These are phyloP conservation scores for Spinellus fusiger DNA, from an alignment of 192 early-diverging fungal genomes.

Conservation along the genomic window DNA sequence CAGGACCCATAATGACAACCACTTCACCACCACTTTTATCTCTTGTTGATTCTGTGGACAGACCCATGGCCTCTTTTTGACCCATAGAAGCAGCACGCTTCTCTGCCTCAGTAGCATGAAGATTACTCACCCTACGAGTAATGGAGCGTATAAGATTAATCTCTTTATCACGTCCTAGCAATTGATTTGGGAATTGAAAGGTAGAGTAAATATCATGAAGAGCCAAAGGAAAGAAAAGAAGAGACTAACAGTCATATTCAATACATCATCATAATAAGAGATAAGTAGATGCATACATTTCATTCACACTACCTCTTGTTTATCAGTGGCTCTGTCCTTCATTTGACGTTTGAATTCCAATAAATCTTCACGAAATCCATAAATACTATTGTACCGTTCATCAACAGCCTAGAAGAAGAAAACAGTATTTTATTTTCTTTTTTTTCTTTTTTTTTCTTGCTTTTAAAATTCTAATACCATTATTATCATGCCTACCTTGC, in stretches of 20 bases:
- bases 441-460: background rate
- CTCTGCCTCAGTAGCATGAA: background rate
- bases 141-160: constrained; percentile 5
- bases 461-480: background rate
- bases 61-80: background rate
- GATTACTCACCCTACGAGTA: background rate
- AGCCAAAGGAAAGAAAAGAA: constrained; percentile 16
- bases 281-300: background rate
- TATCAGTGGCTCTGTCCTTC: background rate
- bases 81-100: background rate
- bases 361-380: constrained; percentile 17
- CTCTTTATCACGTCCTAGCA: constrained; percentile 15
- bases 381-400: constrained; percentile 24
- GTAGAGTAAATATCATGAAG: constrained; percentile 15
- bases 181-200: constrained; percentile 6
- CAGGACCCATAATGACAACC: constrained; percentile 11
- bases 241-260: background rate
- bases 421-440: background rate
- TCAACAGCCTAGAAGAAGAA: constrained; percentile 24
- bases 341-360: constrained; percentile 16
- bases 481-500: constrained; percentile 8
- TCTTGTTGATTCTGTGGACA: background rate
- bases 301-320: background rate
- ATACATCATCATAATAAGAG: background rate
- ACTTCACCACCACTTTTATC: constrained; percentile 3